Percentiles rank a stretch among this genome's conserved stretches.
Evolutionary conservation across 2,329 filamentous ascomycete genomes (phyloP).

Genomic region (Aspergillus ibericus): DNA sequence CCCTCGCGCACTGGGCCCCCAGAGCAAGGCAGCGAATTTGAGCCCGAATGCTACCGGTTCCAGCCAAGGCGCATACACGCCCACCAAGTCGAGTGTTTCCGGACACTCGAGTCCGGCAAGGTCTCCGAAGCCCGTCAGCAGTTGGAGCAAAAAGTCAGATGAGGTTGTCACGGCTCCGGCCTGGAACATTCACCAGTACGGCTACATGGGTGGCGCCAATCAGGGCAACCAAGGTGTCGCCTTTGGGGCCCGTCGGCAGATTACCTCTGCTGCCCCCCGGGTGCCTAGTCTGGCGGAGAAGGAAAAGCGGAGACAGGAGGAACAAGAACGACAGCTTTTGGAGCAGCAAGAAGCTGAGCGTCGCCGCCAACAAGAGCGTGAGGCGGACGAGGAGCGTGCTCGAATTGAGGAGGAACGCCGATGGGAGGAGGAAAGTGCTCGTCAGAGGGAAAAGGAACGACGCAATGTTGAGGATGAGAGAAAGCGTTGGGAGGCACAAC

Average conservation of each 20-base stretch:
- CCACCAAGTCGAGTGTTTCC: conserved; percentile 42
- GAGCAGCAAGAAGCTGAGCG: conserved; percentile 57
- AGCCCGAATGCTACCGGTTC: conserved; percentile 69
- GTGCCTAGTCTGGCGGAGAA: conserved; percentile 85
- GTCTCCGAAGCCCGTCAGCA: conserved; percentile 65
- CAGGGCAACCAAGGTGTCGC: conserved; percentile 93
- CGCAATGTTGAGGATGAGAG: conserved; percentile 49
- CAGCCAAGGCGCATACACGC: conserved; percentile 48
- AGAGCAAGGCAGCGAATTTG: conserved; percentile 58
- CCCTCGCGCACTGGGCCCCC: conserved; percentile 72
- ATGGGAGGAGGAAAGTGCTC: conserved; percentile 50
- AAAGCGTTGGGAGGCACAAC: conserved; percentile 52
- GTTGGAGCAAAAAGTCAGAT: conserved; percentile 85
- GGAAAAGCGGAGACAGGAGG: conserved; percentile 65
- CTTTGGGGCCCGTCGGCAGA: conserved; percentile 89
- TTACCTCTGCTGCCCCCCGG: conserved; percentile 75
- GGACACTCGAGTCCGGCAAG: conserved; percentile 66
- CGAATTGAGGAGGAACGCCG: conserved; percentile 46
- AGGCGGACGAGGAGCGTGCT: conserved; percentile 51
- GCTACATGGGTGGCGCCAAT: conserved; percentile 95
- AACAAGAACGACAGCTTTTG: conserved; percentile 53
- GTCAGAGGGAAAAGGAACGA: conserved; percentile 53
- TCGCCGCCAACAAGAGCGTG: conserved; percentile 48
- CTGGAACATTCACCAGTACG: conserved; percentile 98
- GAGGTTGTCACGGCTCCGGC: conserved; percentile 80